Conservation (phyloP, 768 basidiomycete species). For the Pulveroboletus sp. region DNA sequence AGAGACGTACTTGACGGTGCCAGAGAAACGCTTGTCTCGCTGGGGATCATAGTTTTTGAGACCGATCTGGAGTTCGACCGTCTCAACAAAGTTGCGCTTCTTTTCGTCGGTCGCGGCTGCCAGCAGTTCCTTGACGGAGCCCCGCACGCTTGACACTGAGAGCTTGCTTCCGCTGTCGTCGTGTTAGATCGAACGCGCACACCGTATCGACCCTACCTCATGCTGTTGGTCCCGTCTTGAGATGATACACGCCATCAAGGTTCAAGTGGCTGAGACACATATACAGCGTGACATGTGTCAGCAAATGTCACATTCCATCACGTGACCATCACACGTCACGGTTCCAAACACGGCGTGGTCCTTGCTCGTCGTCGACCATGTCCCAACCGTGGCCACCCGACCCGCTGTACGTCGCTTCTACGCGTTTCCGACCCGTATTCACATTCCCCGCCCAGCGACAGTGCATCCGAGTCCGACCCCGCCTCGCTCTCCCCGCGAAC, state of each 20-base stretch:
- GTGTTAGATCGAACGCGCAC: too few species aligned
- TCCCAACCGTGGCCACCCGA: constrained; percentile 23
- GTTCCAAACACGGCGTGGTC: background rate
- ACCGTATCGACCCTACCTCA: too few species aligned
- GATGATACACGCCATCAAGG: constrained; percentile 27
- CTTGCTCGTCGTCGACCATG: too few species aligned
- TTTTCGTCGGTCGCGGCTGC: constrained; percentile 82
- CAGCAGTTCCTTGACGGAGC: constrained; percentile 89
- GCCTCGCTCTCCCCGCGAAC: constrained; percentile 30
- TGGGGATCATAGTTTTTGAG: constrained; percentile 99
- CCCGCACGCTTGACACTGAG: constrained; percentile 99
- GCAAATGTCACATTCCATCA: constrained; percentile 17
- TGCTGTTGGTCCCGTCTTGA: constrained; percentile 26
- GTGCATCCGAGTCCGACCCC: constrained; percentile 25
- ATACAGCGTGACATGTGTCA: constrained; percentile 36
- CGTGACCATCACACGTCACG: constrained; percentile 22
- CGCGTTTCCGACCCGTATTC: background rate
- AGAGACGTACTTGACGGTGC: constrained; percentile 79
- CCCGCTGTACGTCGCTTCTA: constrained; percentile 19
- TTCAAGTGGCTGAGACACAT: constrained; percentile 30
- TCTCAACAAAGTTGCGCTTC: constrained; percentile 93
- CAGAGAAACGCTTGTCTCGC: constrained; percentile 99
- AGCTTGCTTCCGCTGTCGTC: constrained; percentile 62
- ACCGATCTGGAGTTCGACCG: constrained; percentile 94
- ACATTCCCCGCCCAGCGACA: constrained; percentile 9